Conservation (phyloP, 129 eudicot species). For the Oenanthe sinensis region DNA sequence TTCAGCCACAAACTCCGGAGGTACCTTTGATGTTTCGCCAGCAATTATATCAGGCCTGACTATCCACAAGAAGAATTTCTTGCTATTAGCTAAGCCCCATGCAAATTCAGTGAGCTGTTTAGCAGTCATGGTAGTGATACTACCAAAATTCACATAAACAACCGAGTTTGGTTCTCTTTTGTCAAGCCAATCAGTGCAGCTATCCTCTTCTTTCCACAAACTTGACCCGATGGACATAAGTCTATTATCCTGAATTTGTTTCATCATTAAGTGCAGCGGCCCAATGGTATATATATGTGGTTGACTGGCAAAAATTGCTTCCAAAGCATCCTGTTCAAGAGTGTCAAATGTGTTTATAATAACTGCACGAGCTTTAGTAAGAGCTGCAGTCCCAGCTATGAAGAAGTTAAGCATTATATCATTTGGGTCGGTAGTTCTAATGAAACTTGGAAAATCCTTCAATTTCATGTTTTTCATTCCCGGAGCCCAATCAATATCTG, state of each 20-base stretch:
- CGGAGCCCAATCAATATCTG: conserved; percentile 38
- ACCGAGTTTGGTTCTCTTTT: conserved; percentile 36
- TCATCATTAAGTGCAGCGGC: conserved; percentile 31
- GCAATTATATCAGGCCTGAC: conserved; percentile 48
- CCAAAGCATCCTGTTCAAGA: conserved; percentile 36
- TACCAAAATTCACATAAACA: conserved; percentile 63
- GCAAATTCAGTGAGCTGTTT: conserved; percentile 52
- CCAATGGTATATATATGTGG: conserved; percentile 33
- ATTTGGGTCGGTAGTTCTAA: conserved; percentile 48
- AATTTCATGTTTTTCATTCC: conserved; percentile 44
- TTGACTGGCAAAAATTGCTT: conserved; percentile 20
- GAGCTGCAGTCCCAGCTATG: not conserved
- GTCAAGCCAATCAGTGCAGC: conserved; percentile 53
- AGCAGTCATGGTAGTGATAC: conserved; percentile 41
- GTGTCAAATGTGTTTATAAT: conserved; percentile 52
- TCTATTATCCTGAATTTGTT: conserved; percentile 23
- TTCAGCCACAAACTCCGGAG: conserved; percentile 28
- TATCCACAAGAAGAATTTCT: conserved; percentile 50
- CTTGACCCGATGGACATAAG: conserved; percentile 28
- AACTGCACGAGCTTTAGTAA: conserved; percentile 27
- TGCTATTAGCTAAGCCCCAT: conserved; percentile 67
- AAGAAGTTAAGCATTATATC: conserved; percentile 40
- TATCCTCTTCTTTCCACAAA: conserved; percentile 56
- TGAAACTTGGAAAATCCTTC: conserved; percentile 50
- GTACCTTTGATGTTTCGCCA: conserved; percentile 41